A percentile compares a stretch with the other conserved stretches of the same genome.
These are phyloP conservation scores for Plectosphaerella plurivora DNA, from an alignment of 2,329 filamentous ascomycete species.

Conservation along the genomic window DNA sequence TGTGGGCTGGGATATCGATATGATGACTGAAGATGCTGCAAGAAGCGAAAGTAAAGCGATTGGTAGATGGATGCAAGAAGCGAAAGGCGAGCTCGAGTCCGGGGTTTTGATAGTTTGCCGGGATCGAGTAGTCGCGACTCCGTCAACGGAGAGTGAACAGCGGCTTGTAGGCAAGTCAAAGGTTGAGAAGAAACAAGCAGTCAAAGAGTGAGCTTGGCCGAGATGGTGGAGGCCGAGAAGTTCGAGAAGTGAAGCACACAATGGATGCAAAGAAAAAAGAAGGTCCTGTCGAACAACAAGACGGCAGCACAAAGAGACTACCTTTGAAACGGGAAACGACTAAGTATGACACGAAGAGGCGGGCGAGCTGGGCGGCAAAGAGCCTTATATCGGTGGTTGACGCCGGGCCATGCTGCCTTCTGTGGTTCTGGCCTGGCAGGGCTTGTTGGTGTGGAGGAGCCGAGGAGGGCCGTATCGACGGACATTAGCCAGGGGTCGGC, in stretches of 20 bases:
- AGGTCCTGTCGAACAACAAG: background rate
- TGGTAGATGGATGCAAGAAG: background rate
- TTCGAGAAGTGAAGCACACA: background rate
- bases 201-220: background rate
- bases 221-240: background rate
- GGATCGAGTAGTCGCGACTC: background rate
- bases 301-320: background rate
- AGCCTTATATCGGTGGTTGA: background rate
- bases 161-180: background rate
- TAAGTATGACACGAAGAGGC: background rate
- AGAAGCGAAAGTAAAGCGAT: background rate
- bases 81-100: background rate
- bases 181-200: background rate
- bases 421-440: background rate
- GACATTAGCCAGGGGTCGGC: background rate
- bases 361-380: background rate
- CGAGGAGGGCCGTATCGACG: background rate
- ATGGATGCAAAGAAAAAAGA: background rate
- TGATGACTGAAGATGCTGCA: background rate
- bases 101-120: background rate
- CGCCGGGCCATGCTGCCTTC: background rate
- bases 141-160: conserved; percentile 3
- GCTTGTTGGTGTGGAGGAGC: background rate
- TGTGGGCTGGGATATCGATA: background rate
- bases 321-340: background rate